Percentiles rank a stretch among this genome's conserved stretches.
phyloP scores from a whole-genome alignment of 257 asterid species.

The Rauvolfia tetraphylla region DNA sequence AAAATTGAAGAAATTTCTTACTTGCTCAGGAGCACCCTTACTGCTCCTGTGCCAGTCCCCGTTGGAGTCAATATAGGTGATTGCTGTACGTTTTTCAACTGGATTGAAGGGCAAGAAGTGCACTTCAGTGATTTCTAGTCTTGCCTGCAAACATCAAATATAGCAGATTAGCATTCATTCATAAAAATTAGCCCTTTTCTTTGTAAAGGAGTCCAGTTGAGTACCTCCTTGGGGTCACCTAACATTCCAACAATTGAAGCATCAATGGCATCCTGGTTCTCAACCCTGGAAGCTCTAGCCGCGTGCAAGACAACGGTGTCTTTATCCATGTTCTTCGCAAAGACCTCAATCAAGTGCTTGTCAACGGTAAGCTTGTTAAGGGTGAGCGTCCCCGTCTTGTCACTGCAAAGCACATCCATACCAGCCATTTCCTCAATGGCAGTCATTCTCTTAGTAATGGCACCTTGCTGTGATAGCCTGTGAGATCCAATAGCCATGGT shows the following conservation, averaged over 20 bases:
- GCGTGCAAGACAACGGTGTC: constrained; percentile 51
- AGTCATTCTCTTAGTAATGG: constrained; percentile 98
- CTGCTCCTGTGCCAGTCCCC: constrained; percentile 76
- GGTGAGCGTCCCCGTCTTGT: constrained; percentile 90
- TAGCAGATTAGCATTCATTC: neutral
- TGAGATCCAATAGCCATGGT: constrained; percentile 98
- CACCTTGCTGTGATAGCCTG: constrained; percentile 85
- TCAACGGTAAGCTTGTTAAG: constrained; percentile 91
- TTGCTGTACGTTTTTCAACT: constrained; percentile 85
- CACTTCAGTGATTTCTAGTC: constrained; percentile 73
- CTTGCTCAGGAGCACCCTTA: constrained; percentile 98
- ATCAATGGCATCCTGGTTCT: constrained; percentile 91
- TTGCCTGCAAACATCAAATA: constrained; percentile 45
- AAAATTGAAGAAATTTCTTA: constrained; percentile 13
- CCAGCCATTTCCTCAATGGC: constrained; percentile 98
- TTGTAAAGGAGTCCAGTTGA: neutral
- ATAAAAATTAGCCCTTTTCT: neutral
- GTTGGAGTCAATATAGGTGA: constrained; percentile 53
- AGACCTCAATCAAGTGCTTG: constrained; percentile 59
- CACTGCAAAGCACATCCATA: constrained; percentile 94
- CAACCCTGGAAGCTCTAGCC: constrained; percentile 79
- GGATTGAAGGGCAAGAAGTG: constrained; percentile 92
- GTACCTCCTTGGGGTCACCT: constrained; percentile 70
- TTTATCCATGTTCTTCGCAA: constrained; percentile 43
- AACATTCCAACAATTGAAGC: constrained; percentile 80